Conservation (phyloP, 1,139 yeast genomes). For the Martiniozyma asiatica region DNA sequence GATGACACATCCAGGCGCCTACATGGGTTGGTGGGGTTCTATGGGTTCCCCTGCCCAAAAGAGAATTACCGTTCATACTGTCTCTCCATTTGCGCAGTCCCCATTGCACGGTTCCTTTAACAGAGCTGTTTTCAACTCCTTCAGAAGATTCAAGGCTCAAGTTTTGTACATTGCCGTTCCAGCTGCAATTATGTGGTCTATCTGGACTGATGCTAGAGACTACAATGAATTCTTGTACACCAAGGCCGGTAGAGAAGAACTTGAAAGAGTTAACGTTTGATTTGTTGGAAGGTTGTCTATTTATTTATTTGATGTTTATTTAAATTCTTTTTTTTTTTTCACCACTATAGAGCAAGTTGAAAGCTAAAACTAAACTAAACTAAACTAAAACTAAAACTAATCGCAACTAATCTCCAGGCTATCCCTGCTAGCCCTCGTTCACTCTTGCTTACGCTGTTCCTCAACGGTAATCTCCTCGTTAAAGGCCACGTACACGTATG, state of each 20-base stretch:
- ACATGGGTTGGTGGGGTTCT: conserved; percentile 98
- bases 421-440: too few species aligned
- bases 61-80: conserved; percentile 73
- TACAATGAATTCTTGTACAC: conserved; percentile 93
- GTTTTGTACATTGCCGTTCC: conserved; percentile 71
- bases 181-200: conserved; percentile 65
- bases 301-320: conserved; percentile 1
- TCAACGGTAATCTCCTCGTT: conserved; percentile 51
- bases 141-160: conserved; percentile 90
- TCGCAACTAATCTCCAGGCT: too few species aligned
- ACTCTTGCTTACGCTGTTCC: too few species aligned
- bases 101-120: conserved; percentile 82
- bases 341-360: neutral
- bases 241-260: conserved; percentile 93
- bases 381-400: too few species aligned
- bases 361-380: neutral
- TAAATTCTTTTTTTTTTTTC: too few species aligned
- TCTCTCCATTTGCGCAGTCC: conserved; percentile 87
- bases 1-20: conserved; percentile 52
- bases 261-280: conserved; percentile 67
- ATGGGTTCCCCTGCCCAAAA: conserved; percentile 74
- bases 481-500: conserved; percentile 80
- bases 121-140: conserved; percentile 82
- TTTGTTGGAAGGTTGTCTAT: neutral
- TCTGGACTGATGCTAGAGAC: conserved; percentile 82